Base-by-base conservation (phyloP, 305 asterid species). In the Fraxinus floribunda region DNA sequence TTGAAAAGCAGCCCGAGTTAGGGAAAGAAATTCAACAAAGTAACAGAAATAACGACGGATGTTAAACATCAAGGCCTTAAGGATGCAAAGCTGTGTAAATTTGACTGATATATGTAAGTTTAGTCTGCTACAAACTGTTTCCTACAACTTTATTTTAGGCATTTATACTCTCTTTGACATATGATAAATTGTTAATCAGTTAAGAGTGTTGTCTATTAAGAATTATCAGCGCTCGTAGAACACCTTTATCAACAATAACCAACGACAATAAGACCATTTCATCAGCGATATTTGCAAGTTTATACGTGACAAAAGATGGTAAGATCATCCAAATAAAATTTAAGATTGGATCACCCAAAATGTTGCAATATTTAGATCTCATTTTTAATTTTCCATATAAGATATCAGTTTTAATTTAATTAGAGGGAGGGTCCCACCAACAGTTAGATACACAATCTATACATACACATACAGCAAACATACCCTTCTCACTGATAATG, bases 1-100 rank as follows among this genome's bases (percentile, higher is more conserved):
- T 91, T 13, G 90, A 89, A 86, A 89, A 83, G 34, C 80, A 73
- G 81, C 82, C 86, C 2, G 72, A 83, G 32, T 70, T 80, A 81
- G 87, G 71, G 55, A 55, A 80, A 81, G 78, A 39, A 34, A 64
- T 36, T 62, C 82, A 80, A 79, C 77, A 76, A 16, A 77, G 82
- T 41, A 62, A 71, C 57, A 57, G 83, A 71, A 35, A 57, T 60
- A 5, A 9, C 46, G 66, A 18, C 10, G 26, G 66, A 55, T 55
- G 66, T n/a, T 55, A 55, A 55, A 55, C 66, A 57, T 7, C 20
- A 18, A n/a, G 66, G 66, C 26, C 10, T 18, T 57, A 57, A 57
- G 20, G 66, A 57, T 57, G 66, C 29, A 32, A 3, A 78, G 11
- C 75, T 39, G 29, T n/a, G 66, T 57, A 18, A 57, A n/a, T 57